phyloP scores from a whole-genome alignment of 1,284 basidiomycete species.

The Puccinia brachypodii region DNA sequence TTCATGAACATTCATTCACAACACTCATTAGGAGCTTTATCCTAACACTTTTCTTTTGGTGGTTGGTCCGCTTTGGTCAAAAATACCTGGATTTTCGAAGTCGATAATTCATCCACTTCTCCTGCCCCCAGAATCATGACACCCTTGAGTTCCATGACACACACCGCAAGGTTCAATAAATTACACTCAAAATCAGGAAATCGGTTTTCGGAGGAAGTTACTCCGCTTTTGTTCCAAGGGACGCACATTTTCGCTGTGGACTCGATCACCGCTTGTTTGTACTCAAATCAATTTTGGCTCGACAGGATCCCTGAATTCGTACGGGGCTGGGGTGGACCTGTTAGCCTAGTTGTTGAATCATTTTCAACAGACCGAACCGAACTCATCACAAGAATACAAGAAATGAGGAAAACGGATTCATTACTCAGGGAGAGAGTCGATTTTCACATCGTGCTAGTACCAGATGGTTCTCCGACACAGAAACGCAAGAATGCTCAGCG shows the following conservation, averaged over 20 bases:
- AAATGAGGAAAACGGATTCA: slow-evolving; percentile 50
- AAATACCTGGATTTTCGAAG: neutral
- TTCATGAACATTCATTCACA: neutral
- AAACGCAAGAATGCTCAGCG: slow-evolving; percentile 52
- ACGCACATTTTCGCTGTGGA: neutral
- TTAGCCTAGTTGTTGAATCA: slow-evolving; percentile 54
- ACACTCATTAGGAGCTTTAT: neutral
- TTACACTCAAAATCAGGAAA: slow-evolving; percentile 36
- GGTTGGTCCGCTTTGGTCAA: neutral
- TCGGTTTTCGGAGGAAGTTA: slow-evolving; percentile 30
- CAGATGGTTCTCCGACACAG: slow-evolving; percentile 47
- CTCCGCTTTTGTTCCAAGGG: slow-evolving; percentile 33
- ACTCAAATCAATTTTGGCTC: slow-evolving; percentile 55
- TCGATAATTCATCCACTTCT: neutral
- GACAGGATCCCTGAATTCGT: slow-evolving; percentile 52
- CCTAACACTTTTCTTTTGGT: neutral
- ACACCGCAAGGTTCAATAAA: slow-evolving; percentile 32
- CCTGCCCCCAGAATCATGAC: neutral
- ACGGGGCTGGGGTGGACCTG: slow-evolving; percentile 54
- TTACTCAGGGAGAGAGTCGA: slow-evolving; percentile 52
- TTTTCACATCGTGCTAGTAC: slow-evolving; percentile 53
- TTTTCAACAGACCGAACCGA: slow-evolving; percentile 50
- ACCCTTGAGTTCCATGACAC: slow-evolving; percentile 19
- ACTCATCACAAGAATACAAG: slow-evolving; percentile 21
- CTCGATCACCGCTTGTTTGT: slow-evolving; percentile 54